Evolutionary conservation across 2,329 filamentous ascomycete species (phyloP).

Genomic region (Piedraia hortae): DNA sequence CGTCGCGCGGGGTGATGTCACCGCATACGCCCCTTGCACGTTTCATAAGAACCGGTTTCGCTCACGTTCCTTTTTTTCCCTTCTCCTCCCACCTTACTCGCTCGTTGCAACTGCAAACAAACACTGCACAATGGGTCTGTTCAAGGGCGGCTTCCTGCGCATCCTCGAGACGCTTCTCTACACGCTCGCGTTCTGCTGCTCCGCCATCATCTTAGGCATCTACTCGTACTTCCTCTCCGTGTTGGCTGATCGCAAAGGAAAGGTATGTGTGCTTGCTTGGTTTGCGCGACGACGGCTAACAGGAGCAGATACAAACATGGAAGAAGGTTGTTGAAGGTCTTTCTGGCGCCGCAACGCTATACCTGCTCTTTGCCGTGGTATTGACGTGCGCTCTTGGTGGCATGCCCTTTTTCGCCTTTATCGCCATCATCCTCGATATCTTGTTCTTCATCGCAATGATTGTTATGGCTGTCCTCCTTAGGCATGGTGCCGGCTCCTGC

Average conservation of each 20-base stretch:
- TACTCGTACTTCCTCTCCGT: slow-evolving; percentile 49
- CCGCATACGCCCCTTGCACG: no score
- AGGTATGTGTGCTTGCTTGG: slow-evolving; percentile 1
- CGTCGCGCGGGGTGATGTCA: no score
- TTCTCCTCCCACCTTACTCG: no score
- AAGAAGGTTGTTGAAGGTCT: slow-evolving; percentile 35
- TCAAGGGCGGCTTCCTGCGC: slow-evolving; percentile 35
- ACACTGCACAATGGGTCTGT: slow-evolving; percentile 12
- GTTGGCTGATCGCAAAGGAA: slow-evolving; percentile 33
- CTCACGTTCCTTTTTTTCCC: no score
- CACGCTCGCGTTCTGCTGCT: slow-evolving; percentile 42
- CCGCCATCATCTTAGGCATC: slow-evolving; percentile 36
- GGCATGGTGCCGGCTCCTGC: slow-evolving; percentile 40
- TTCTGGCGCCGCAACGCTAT: slow-evolving; percentile 44
- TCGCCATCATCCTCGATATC: slow-evolving; percentile 51
- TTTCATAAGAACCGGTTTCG: no score
- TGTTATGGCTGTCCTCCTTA: slow-evolving; percentile 52
- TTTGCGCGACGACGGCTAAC: neutral
- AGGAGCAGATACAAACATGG: slow-evolving; percentile 30
- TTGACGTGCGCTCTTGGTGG: slow-evolving; percentile 60
- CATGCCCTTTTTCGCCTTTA: slow-evolving; percentile 38
- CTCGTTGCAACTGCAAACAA: no score
- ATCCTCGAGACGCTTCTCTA: slow-evolving; percentile 42
- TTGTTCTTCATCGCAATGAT: slow-evolving; percentile 52
- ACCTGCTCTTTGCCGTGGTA: slow-evolving; percentile 43